Conservation (phyloP, 2,329 filamentous ascomycete genomes). For the Ceratocystis eucalypticola region DNA sequence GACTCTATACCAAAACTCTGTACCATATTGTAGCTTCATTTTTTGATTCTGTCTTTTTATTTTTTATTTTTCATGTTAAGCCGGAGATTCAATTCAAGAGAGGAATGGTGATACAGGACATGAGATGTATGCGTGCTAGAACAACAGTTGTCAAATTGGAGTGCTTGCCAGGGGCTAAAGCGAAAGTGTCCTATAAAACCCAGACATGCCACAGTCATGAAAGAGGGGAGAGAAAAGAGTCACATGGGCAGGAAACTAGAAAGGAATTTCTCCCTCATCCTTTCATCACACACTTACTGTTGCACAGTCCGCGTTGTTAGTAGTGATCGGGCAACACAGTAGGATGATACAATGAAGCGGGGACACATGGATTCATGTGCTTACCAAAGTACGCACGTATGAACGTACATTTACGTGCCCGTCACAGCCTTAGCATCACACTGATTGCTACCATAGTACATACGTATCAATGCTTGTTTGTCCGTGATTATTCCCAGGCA, state of each 20-base stretch:
- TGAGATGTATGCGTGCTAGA: background rate
- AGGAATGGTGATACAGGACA: background rate
- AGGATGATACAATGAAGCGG: too few species aligned
- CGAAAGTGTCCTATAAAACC: background rate
- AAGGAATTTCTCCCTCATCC: too few species aligned
- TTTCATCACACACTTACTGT: too few species aligned
- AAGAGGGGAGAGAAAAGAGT: too few species aligned
- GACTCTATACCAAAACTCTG: slow-evolving; percentile 5
- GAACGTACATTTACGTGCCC: background rate
- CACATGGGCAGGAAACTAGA: too few species aligned
- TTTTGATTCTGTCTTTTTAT: background rate
- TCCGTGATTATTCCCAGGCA: background rate
- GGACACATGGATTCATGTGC: background rate
- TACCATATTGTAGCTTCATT: slow-evolving; percentile 15
- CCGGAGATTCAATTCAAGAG: background rate
- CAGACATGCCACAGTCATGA: too few species aligned
- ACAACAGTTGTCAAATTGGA: background rate
- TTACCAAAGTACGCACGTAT: background rate
- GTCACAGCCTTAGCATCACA: background rate
- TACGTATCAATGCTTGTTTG: background rate
- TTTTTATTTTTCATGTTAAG: background rate
- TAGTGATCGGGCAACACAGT: too few species aligned
- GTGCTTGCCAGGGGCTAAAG: background rate
- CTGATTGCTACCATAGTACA: background rate
- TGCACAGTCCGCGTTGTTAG: too few species aligned